These are phyloP conservation scores for Cenchrus purpureus DNA, from an alignment of 176 grass and related monocot species.

Conservation along the genomic window DNA sequence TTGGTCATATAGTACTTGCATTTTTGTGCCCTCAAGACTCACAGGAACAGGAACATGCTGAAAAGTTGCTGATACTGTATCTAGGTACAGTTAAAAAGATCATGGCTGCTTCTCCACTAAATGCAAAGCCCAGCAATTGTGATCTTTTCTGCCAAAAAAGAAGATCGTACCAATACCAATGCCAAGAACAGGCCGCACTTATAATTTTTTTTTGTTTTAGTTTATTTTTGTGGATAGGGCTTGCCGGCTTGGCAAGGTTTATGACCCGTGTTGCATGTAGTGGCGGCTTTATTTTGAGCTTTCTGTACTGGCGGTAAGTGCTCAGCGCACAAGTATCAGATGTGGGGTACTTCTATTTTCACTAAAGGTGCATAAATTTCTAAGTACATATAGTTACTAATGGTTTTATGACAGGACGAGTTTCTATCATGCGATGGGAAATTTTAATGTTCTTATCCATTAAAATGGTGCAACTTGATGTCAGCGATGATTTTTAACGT, in stretches of 20 bases:
- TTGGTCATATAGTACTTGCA: constrained; percentile 14
- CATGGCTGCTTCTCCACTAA: constrained; percentile 41
- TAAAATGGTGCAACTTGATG: constrained; percentile 34
- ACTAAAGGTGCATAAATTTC: neutral
- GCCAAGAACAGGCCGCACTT: no score
- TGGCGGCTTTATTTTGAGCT: constrained; percentile 15
- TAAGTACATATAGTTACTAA: constrained; percentile 17
- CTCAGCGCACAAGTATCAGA: constrained; percentile 10
- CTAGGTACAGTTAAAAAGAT: constrained; percentile 21
- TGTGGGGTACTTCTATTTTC: neutral
- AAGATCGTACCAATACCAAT: no score
- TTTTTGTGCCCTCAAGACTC: neutral
- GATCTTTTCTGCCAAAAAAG: no score
- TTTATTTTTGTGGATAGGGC: constrained; percentile 21
- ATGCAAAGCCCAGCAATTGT: no score
- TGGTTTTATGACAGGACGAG: constrained; percentile 27
- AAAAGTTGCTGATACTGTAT: constrained; percentile 43
- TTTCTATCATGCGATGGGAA: constrained; percentile 2
- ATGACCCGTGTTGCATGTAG: constrained; percentile 21
- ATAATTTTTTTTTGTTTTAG: neutral
- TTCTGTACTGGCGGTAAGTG: constrained; percentile 32
- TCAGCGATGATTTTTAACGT: constrained; percentile 25
- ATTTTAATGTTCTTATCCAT: constrained; percentile 19
- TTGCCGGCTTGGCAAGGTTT: constrained; percentile 6
- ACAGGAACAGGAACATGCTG: constrained; percentile 37